Conservation (phyloP, 805 yeast species). For the Vanderwaltozyma verrucispora region DNA sequence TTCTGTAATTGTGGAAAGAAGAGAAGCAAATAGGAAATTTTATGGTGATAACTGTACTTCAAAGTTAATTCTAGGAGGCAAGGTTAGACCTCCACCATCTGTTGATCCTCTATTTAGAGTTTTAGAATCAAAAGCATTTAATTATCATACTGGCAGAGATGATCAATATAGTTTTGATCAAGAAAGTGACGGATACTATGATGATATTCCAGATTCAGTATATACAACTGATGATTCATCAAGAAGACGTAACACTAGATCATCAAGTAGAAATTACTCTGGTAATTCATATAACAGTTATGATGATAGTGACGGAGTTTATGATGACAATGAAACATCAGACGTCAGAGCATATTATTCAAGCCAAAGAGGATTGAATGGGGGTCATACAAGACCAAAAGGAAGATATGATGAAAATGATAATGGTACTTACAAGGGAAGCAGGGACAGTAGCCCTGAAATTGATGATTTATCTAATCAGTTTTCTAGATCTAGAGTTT, state of each 20-base stretch:
- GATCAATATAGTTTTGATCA: neutral
- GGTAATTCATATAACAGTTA: conserved; percentile 12
- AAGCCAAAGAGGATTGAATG: conserved; percentile 5
- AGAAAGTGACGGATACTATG: conserved; percentile 38
- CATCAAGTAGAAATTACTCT: conserved; percentile 12
- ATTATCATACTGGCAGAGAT: conserved; percentile 20
- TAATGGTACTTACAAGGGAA: conserved; percentile 3
- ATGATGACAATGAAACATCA: conserved; percentile 20
- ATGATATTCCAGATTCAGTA: conserved; percentile 41
- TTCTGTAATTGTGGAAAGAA: conserved; percentile 89
- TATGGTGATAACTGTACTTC: conserved; percentile 87
- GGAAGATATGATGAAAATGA: conserved; percentile 5
- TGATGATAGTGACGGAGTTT: conserved; percentile 19
- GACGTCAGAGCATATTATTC: conserved; percentile 12
- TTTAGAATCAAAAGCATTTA: conserved; percentile 76
- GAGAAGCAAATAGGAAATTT: conserved; percentile 93
- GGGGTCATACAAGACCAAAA: neutral
- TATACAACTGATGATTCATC: conserved; percentile 27
- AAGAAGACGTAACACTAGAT: conserved; percentile 18
- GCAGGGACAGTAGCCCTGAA: neutral
- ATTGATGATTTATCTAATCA: neutral
- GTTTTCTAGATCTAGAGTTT: conserved; percentile 1
- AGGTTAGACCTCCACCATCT: conserved; percentile 82
- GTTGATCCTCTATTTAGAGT: conserved; percentile 80
- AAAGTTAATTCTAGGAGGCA: conserved; percentile 68